Conservation (phyloP, 139 green algal genomes). For the Dunaliella primolecta region DNA sequence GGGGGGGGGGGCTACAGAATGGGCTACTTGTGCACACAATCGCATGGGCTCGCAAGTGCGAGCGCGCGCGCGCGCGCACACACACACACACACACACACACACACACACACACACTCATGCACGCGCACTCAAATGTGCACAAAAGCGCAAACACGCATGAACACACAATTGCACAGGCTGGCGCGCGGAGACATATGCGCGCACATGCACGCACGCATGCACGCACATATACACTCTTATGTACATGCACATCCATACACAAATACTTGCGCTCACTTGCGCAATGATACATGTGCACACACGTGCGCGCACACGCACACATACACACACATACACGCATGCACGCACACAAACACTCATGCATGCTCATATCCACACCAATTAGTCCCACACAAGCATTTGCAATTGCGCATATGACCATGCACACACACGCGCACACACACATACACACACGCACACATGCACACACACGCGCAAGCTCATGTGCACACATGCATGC, state of each 20-base stretch:
- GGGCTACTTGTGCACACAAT: too few species aligned
- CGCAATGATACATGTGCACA: neutral
- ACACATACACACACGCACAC: constrained; percentile 8
- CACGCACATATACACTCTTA: neutral
- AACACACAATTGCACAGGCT: too few species aligned
- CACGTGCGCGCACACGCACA: neutral
- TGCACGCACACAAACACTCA: constrained; percentile 7
- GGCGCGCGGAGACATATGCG: too few species aligned
- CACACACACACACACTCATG: too few species aligned
- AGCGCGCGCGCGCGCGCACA: too few species aligned
- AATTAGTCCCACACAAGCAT: neutral
- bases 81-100: too few species aligned
- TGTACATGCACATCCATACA: neutral
- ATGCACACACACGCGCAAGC: constrained; percentile 1
- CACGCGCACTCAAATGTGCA: too few species aligned
- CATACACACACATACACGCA: neutral
- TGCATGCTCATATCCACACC: neutral
- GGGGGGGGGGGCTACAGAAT: too few species aligned
- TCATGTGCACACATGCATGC: neutral
- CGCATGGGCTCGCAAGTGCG: too few species aligned
- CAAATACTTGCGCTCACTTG: neutral
- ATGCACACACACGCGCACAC: neutral
- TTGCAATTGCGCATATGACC: too few species aligned
- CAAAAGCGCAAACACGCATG: too few species aligned
- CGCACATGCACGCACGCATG: neutral